Percentiles rank a stretch among this genome's conserved stretches.
Evolutionary conservation across 805 yeast genomes (phyloP).

Genomic region (Teunomyces lycoperdinae): DNA sequence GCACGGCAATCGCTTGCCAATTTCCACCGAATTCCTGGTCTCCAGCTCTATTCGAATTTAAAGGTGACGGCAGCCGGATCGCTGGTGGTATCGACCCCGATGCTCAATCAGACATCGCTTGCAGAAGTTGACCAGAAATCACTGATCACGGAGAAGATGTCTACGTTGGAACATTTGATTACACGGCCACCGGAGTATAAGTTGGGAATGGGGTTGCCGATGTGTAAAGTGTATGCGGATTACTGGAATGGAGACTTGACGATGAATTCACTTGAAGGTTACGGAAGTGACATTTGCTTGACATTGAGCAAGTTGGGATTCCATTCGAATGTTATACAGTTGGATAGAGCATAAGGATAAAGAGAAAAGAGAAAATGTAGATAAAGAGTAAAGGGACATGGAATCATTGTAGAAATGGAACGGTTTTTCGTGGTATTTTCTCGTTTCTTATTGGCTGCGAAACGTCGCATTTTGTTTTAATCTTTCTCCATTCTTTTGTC

Average conservation of each 20-base stretch:
- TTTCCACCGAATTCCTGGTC: constrained; percentile 69
- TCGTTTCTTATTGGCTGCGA: neutral
- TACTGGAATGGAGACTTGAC: constrained; percentile 94
- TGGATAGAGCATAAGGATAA: constrained; percentile 60
- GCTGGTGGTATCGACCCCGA: constrained; percentile 22
- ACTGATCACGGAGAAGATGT: constrained; percentile 29
- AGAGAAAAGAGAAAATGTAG: neutral
- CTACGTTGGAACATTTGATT: constrained; percentile 63
- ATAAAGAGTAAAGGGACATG: neutral
- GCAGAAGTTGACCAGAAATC: constrained; percentile 22
- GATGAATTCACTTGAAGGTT: constrained; percentile 82
- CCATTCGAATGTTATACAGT: constrained; percentile 57
- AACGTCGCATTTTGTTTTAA: neutral
- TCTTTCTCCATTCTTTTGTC: neutral
- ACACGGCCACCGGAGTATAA: constrained; percentile 72
- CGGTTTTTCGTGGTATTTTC: too few species aligned
- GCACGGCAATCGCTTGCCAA: constrained; percentile 60
- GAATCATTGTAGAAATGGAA: too few species aligned
- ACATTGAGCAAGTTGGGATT: constrained; percentile 76
- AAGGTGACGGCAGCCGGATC: constrained; percentile 42
- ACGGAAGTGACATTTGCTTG: constrained; percentile 86
- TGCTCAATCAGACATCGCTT: constrained; percentile 40
- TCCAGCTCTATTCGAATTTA: constrained; percentile 43
- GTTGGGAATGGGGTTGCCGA: constrained; percentile 85
- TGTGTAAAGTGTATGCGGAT: constrained; percentile 90